Evolutionary conservation across 1,284 basidiomycete genomes (phyloP).

Genomic region (Ceratobasidium sp.): DNA sequence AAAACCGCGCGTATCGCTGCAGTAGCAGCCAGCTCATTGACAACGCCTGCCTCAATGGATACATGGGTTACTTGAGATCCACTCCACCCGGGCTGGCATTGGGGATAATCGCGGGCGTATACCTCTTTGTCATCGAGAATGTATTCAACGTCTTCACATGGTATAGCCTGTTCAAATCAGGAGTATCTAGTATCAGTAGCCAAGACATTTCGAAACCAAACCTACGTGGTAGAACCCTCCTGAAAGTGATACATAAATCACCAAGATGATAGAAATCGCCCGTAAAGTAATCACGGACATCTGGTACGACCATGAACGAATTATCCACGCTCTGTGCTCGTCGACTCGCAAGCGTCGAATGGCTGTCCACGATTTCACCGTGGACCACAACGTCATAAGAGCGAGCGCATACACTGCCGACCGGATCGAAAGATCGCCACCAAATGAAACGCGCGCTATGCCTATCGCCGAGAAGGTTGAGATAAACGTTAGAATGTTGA

Average conservation of each 20-base stretch:
- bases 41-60: neutral
- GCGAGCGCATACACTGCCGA: neutral
- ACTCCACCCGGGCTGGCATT: conserved; percentile 3
- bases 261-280: neutral
- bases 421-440: conserved; percentile 30
- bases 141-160: neutral
- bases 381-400: conserved; percentile 15
- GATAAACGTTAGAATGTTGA: conserved; percentile 33
- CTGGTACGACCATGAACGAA: conserved; percentile 18
- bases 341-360: conserved; percentile 15
- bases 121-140: neutral
- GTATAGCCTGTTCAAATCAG: neutral
- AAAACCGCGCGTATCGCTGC: neutral
- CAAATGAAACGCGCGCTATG: conserved; percentile 23
- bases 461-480: conserved; percentile 18
- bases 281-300: conserved; percentile 1
- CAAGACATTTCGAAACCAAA: neutral
- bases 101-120: conserved; percentile 15
- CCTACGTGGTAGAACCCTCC: conserved; percentile 8
- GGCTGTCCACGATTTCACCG: conserved; percentile 9
- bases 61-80: neutral
- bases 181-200: neutral
- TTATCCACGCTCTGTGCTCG: conserved; percentile 17
- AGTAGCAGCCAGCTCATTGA: neutral
- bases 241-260: neutral